Conservation (phyloP, 2,329 filamentous ascomycete genomes). For the Pyricularia sp. region DNA sequence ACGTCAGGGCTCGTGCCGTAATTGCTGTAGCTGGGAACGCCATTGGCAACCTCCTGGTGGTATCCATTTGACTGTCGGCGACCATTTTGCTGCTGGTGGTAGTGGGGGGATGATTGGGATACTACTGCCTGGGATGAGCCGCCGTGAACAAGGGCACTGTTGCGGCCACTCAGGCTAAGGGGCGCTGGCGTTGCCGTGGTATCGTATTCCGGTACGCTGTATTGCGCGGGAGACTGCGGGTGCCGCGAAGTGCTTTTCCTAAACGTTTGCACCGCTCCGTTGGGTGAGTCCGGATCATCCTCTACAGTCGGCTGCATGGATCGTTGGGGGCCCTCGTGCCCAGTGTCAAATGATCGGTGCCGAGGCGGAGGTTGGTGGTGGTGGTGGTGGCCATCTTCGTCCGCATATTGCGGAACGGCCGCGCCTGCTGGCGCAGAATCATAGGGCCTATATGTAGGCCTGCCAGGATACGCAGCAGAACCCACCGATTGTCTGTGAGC, state of each 20-base stretch:
- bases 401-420: conserved; percentile 14
- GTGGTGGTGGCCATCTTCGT: conserved; percentile 17
- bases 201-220: conserved; percentile 23
- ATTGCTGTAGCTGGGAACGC: conserved; percentile 7
- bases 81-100: conserved; percentile 13
- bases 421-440: conserved; percentile 32
- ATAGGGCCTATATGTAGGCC: conserved; percentile 37
- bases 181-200: conserved; percentile 28
- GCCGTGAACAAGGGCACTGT: conserved; percentile 17
- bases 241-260: conserved; percentile 14
- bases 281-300: conserved; percentile 44
- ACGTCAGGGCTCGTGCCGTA: neutral
- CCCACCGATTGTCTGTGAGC: conserved; percentile 39
- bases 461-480: conserved; percentile 34
- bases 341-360: conserved; percentile 37
- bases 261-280: conserved; percentile 13
- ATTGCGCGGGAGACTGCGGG: conserved; percentile 9
- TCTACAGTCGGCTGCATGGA: conserved; percentile 51
- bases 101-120: neutral
- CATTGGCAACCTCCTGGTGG: conserved; percentile 6
- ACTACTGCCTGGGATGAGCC: conserved; percentile 6
- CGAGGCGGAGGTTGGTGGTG: conserved; percentile 24
- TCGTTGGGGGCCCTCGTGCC: conserved; percentile 31
- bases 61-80: conserved; percentile 18
- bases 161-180: conserved; percentile 27